Conservation (phyloP, 331 rosid genomes). For the Quercus phellos region DNA sequence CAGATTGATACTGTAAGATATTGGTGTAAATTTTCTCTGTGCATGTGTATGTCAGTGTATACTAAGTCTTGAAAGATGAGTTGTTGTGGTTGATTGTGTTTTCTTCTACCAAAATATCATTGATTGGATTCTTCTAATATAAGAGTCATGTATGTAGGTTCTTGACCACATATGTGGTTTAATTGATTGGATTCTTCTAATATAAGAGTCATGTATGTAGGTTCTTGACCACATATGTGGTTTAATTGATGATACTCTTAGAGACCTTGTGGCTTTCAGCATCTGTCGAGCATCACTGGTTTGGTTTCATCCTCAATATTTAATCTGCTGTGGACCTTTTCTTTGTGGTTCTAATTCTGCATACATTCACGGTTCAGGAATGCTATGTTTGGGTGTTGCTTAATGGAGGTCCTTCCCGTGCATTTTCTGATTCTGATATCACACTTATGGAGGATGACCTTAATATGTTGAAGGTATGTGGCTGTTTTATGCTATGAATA, state of each 20-base stretch:
- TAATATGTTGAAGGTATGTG: conserved; percentile 35
- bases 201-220: conserved; percentile 20
- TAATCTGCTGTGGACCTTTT: conserved; percentile 1
- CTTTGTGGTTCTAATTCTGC: neutral
- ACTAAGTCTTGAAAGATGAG: neutral
- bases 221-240: conserved; percentile 44
- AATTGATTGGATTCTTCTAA: conserved; percentile 24
- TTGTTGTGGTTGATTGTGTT: neutral
- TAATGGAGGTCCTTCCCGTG: conserved; percentile 61
- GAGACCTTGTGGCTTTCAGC: conserved; percentile 47
- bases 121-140: conserved; percentile 1
- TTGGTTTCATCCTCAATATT: neutral
- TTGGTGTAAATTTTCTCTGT: neutral
- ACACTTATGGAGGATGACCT: conserved; percentile 41
- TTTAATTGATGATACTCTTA: conserved; percentile 37
- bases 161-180: conserved; percentile 40
- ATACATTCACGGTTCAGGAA: conserved; percentile 35
- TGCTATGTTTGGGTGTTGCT: conserved; percentile 53
- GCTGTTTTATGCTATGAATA: neutral
- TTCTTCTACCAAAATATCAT: conserved; percentile 3
- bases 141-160: conserved; percentile 25
- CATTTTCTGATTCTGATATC: conserved; percentile 45
- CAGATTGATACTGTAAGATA: conserved; percentile 43
- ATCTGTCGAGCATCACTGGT: conserved; percentile 54
- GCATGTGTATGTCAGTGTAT: neutral